Base-by-base conservation (phyloP, 208 protist species). In the Angomonas ambiguus region DNA sequence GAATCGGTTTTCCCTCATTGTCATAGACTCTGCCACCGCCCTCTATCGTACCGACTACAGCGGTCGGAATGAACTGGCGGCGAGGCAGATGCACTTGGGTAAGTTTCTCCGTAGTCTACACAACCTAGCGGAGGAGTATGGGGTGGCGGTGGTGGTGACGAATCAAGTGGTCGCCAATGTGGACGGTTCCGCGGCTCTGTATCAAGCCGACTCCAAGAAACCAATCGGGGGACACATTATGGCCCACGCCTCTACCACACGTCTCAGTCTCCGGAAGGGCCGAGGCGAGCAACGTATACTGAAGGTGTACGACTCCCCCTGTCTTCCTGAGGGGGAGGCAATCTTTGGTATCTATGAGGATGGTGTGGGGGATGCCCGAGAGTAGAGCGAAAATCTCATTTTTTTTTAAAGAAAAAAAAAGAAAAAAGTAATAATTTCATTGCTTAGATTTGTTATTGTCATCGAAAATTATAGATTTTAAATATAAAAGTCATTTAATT, bases 201-300 rank as follows among this genome's bases (percentile, higher is more conserved):
- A 98, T 64, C 85, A 95, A 72, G 84, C 97, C 3, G 96, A 99
- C 71, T 91, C 98, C 24, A 99, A 99, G 72, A 99, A 99, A 83
- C 99, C 99, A 22, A 99, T 99, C 74, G 99, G 98, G n/a, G 99
- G 99, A 8, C 98, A 99, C 80, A 99, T 99, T 77, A 99, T 99
- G 87, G 99, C 98, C 13, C 99, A 99, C 83, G 98, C 99, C 10
- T 99, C 98, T 0, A 99, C 98, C 22, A 99, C 98, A 5, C 77
- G 98, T 8, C 78, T 99, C 27, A 99, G 80, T 59, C 85, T 99
- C 3, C 88, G 98, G 35, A 99, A 99, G 77, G 99, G 99, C 33
- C 87, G 97, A 34, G 98, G 98, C 24, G 98, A 99, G 77, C 95
- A 96, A 45, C 92, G 99, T 68, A 97, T 99, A 62, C 98, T 98